Evolutionary conservation across 1,284 basidiomycete genomes (phyloP), one percentile per base, ranked within the genome.

Genomic region (Pseudozyma thailandica): DNA sequence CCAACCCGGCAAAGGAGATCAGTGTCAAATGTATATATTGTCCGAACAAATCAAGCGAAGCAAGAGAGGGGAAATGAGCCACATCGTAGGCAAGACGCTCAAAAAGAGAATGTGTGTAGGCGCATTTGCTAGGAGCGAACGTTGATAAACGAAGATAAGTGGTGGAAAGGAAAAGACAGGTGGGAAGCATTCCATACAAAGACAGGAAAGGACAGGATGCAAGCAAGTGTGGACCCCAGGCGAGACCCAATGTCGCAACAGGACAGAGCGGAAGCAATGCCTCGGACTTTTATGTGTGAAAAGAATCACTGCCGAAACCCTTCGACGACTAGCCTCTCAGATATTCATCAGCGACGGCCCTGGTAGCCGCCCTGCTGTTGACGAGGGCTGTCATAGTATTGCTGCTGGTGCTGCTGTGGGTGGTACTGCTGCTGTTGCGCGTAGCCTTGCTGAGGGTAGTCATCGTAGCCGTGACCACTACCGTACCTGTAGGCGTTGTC

Each of bases 401-500:
- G 55, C 20, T 49, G 41, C 37, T 65, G 63, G 50, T 53, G 53
- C 43, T 45, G 44, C 25, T 61, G 51, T 21, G 52, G 49, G n/a
- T 61, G 39, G 33, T 66, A 49, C 37, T 55, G 46, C 23, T 50
- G 33, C 37, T 62, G 51, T 42, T 68, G 62, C 15, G 43, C 43
- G 47, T 44, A 37, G 25, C 50, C 44, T 43, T 60, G 59, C 37
- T 21, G 39, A 16, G 55, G 43, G 44, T 72, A 63, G 31, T 72
- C 69, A 23, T 72, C 63, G 52, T 68, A 63, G 51, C 51, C 42
- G 27, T 50, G 60, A n/a, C 58, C 51, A 30, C 50, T 53, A 25
- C 50, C 53, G 28, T 74, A 76, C 30, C 71, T 62, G 48, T 56
- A 58, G n/a, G 70, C 42, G 51, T 70, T 69, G 52, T 77, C 64